These are phyloP conservation scores for Aureoboletus auriporus DNA, from an alignment of 768 basidiomycete species.

Conservation along the genomic window DNA sequence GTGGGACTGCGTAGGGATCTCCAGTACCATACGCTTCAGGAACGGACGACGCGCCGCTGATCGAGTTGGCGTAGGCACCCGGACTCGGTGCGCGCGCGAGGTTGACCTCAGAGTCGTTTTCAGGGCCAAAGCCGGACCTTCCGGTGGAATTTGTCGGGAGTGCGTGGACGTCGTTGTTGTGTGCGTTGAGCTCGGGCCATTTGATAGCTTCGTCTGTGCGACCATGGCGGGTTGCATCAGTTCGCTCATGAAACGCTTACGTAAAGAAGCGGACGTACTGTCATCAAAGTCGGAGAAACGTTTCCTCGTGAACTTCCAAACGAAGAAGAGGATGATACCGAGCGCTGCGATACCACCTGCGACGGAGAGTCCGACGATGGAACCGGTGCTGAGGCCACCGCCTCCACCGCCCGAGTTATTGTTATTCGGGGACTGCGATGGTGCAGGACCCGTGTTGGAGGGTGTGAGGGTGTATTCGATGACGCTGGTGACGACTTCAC, in stretches of 20 bases:
- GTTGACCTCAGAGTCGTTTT: constrained; percentile 57
- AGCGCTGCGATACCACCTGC: constrained; percentile 75
- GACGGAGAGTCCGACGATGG: constrained; percentile 77
- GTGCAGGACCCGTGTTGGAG: constrained; percentile 27
- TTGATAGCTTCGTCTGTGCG: constrained; percentile 76
- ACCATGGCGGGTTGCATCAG: background rate
- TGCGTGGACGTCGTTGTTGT: constrained; percentile 53
- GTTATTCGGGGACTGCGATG: constrained; percentile 14
- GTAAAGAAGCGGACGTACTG: constrained; percentile 46
- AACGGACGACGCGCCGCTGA: constrained; percentile 39
- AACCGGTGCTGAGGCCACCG: constrained; percentile 56
- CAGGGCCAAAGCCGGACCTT: constrained; percentile 58
- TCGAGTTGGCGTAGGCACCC: constrained; percentile 44
- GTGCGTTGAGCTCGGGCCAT: constrained; percentile 84
- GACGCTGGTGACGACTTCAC: constrained; percentile 26
- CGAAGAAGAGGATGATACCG: constrained; percentile 67
- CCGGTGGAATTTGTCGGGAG: constrained; percentile 69
- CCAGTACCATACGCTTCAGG: constrained; percentile 35
- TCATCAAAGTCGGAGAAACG: constrained; percentile 73
- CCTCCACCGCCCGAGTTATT: constrained; percentile 11
- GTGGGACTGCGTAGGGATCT: constrained; percentile 83
- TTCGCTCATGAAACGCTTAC: constrained; percentile 6
- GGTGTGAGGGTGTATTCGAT: constrained; percentile 10
- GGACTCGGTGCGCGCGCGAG: constrained; percentile 49
- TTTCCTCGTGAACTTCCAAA: constrained; percentile 87